A percentile compares a stretch with the other conserved stretches of the same genome.
phyloP scores from a whole-genome alignment of 257 asterid genomes.

The Salvia splendens region DNA sequence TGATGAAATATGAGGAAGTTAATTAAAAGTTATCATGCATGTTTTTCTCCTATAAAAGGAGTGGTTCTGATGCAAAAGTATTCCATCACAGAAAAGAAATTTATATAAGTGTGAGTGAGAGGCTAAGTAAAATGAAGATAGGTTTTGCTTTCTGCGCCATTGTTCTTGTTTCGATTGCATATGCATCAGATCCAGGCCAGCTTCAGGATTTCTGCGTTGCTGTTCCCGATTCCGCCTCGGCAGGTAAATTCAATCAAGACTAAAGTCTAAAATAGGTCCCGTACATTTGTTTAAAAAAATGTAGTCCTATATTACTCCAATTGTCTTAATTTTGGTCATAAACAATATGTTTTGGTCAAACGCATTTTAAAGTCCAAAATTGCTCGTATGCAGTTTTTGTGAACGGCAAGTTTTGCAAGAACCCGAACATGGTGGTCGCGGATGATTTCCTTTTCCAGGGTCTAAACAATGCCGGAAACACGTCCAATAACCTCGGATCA shows the following conservation, averaged over 20 bases:
- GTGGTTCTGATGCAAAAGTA: background rate
- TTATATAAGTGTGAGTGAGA: background rate
- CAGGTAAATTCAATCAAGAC: conserved; percentile 1
- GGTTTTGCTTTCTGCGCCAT: background rate
- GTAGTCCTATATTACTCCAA: no score
- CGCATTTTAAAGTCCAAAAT: no score
- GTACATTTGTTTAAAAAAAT: no score
- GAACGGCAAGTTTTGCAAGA: conserved; percentile 7
- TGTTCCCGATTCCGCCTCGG: conserved; percentile 9
- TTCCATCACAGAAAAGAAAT: background rate
- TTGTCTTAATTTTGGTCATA: no score
- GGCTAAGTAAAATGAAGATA: background rate
- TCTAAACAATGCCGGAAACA: conserved; percentile 20
- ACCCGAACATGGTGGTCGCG: background rate
- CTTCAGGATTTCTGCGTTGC: conserved; percentile 33
- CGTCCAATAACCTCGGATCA: background rate
- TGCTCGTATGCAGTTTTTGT: background rate
- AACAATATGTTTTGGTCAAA: no score
- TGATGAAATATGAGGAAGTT: no score
- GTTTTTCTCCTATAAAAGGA: conserved; percentile 11
- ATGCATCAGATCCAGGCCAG: conserved; percentile 21
- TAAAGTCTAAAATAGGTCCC: no score
- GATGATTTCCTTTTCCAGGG: conserved; percentile 18
- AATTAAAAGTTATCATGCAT: no score
- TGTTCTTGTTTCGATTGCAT: background rate